Evolutionary conservation across 371 early-diverging fungal species (phyloP), one percentile per base, ranked within the genome.

Genomic region (Massospora cicadina): DNA sequence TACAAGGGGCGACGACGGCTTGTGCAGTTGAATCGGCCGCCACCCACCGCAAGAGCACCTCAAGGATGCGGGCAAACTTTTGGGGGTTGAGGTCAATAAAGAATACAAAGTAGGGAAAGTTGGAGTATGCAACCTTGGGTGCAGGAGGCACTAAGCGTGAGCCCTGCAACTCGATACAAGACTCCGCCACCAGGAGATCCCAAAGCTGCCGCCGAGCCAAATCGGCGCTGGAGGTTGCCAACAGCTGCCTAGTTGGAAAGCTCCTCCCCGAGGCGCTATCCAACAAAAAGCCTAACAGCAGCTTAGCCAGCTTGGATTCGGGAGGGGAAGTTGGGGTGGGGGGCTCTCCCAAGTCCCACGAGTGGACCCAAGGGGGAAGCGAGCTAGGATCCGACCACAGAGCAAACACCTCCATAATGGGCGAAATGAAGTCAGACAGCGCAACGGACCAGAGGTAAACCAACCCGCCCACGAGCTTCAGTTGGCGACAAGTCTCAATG

Each of bases 371-470:
- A 43, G 43, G 43, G 5, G 43, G 43, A 17, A 43, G 43, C 10
- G 43, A 43, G 17, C 17, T 17, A 43, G 43, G 43, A 43, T 43
- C 43, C 5, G 43, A 21, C 57, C 57, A 56, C 7, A 26, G 23
- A 21, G 12, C 3, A 12, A 63, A 30, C 55, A 63, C n/a, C 26
- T 25, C 55, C 7, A 5, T 25, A n/a, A 63, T 43, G 25, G 63
- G 63, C 1, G 43, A 13, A 21, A 54, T 25, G 29, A 63, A 63
- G 28, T 63, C 63, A 1, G 29, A 54, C 21, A 63, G 21, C n/a
- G 63, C 63, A 54, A 5, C 27, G 1, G 63, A 12, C 54, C 55
- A 63, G 7, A 63, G 12, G n/a, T 54, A 63, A 27, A 63, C 29
- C 7, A 54, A 2, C 21, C 63, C 53, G 28, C 55, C 54, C 17